Evolutionary conservation across 345 rosid genomes (phyloP).

Genomic region (Lenwebbia sp.): DNA sequence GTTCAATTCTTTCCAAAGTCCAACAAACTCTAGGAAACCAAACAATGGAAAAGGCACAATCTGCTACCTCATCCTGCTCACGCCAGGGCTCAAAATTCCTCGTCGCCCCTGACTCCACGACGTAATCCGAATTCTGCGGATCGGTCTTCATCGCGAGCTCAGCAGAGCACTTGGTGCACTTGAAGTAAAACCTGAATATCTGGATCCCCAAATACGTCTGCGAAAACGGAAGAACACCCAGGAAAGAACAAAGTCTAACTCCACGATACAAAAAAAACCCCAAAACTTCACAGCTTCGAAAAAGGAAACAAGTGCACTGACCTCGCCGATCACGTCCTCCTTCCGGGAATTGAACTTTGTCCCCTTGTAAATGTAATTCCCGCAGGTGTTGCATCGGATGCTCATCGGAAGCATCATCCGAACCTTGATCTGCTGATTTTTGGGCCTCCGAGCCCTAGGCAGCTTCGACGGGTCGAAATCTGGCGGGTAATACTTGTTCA

Average conservation of each 20-base stretch:
- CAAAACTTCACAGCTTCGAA: not conserved
- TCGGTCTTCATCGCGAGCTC: conserved; percentile 86
- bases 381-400: conserved; percentile 80
- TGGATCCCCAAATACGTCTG: conserved; percentile 93
- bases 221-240: not conserved
- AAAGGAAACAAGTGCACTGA: not conserved
- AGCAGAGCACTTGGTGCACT: conserved; percentile 91
- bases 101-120: conserved; percentile 78
- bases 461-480: conserved; percentile 90
- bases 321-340: conserved; percentile 89
- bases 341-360: conserved; percentile 92
- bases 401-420: conserved; percentile 99
- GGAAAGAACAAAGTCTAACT: not conserved
- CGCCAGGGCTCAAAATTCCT: conserved; percentile 98
- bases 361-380: conserved; percentile 86
- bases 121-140: conserved; percentile 89
- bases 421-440: conserved; percentile 86
- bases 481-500: conserved; percentile 91
- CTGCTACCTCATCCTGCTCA: conserved; percentile 66
- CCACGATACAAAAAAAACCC: not conserved
- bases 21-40: not conserved
- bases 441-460: conserved; percentile 60
- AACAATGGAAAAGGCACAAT: not conserved
- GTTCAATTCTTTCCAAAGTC: not conserved
- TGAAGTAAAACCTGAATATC: conserved; percentile 83